These are phyloP conservation scores for Myriosclerotinia duriaeana DNA, from an alignment of 2,329 filamentous ascomycete genomes.

Conservation along the genomic window DNA sequence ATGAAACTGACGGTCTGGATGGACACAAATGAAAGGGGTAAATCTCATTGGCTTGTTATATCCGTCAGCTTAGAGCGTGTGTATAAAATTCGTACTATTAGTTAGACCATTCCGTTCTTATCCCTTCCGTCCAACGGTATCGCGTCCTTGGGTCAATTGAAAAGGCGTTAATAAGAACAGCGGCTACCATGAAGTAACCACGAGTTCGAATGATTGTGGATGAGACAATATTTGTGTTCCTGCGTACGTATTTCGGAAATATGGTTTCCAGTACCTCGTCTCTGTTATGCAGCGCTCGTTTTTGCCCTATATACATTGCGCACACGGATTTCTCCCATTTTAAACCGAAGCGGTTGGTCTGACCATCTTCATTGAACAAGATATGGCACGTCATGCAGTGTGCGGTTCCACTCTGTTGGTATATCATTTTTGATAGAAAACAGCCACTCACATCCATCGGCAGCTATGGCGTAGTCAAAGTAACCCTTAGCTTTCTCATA, in stretches of 20 bases:
- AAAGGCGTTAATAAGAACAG: background rate
- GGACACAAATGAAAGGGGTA: background rate
- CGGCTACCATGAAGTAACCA: conserved; percentile 7
- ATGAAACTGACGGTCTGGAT: background rate
- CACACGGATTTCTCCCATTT: background rate
- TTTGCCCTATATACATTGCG: background rate
- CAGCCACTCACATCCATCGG: background rate
- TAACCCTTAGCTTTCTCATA: background rate
- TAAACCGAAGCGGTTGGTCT: background rate
- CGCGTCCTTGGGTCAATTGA: background rate
- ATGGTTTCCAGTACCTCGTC: background rate
- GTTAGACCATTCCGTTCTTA: background rate
- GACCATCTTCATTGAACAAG: background rate
- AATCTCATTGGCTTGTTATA: background rate
- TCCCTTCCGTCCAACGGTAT: background rate
- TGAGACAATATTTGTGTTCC: background rate
- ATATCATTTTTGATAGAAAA: background rate
- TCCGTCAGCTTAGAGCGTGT: background rate
- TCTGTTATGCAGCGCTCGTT: background rate
- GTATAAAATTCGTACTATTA: background rate
- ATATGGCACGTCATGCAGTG: background rate
- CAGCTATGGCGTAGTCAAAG: background rate
- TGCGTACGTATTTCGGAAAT: background rate
- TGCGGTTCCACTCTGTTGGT: conserved; percentile 7
- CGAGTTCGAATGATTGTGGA: background rate